phyloP scores from a whole-genome alignment of 2,329 filamentous ascomycete species.

The Cyphellophora europaea region DNA sequence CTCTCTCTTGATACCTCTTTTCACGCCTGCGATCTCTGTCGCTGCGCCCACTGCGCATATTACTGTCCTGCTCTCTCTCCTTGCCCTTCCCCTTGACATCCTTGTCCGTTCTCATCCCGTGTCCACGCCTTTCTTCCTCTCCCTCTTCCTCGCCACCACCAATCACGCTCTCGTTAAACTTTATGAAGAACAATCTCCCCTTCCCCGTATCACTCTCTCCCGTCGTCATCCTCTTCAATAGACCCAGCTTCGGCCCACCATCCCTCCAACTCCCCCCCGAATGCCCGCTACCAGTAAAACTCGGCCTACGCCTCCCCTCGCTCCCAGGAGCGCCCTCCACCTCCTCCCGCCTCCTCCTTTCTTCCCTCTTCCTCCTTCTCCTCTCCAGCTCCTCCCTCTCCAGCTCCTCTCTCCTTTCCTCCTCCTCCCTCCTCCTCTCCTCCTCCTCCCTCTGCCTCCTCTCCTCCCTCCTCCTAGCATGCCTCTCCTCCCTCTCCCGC shows the following conservation, averaged over 20 bases:
- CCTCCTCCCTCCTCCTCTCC: conserved; percentile 7
- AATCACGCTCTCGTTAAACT: too few relatives aligned
- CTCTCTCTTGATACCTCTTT: too few relatives aligned
- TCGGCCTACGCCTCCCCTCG: conserved; percentile 5
- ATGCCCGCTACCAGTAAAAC: conserved; percentile 10
- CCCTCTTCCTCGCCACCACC: too few relatives aligned
- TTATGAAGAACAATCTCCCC: too few relatives aligned
- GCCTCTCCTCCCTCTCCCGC: conserved; percentile 9
- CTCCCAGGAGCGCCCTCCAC: conserved; percentile 1
- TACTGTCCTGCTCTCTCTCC: too few relatives aligned
- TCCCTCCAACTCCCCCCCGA: conserved; percentile 8
- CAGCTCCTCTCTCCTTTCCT: neutral
- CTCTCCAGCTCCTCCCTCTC: too few relatives aligned
- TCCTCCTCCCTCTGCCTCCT: conserved; percentile 18
- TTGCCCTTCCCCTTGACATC: too few relatives aligned
- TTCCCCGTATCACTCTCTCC: conserved; percentile 33
- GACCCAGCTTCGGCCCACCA: conserved; percentile 5
- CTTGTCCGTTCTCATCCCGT: too few relatives aligned
- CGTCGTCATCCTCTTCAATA: conserved; percentile 23
- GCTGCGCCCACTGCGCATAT: too few relatives aligned
- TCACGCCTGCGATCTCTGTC: too few relatives aligned
- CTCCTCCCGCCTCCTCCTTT: conserved; percentile 1
- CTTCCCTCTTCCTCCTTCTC: conserved; percentile 8
- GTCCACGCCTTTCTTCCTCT: too few relatives aligned
- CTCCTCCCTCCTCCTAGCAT: conserved; percentile 10